A percentile compares a stretch with the other conserved stretches of the same genome.
These are phyloP conservation scores for Saccharomycopsis guyanensis DNA, from an alignment of 805 yeast species.

Conservation along the genomic window DNA sequence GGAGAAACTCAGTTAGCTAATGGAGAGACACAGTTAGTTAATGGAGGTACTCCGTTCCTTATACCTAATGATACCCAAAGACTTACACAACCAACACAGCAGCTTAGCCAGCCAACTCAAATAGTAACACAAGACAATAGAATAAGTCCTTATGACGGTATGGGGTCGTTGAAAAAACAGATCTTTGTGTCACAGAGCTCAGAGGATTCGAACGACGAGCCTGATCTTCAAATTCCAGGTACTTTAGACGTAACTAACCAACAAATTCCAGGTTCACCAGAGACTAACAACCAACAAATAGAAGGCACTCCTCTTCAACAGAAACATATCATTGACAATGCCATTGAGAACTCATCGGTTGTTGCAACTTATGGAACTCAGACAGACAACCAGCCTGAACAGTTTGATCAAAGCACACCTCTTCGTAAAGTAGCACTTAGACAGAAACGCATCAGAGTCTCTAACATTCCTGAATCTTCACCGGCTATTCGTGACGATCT, in stretches of 20 bases:
- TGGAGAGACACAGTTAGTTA: no score
- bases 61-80: no score
- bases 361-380: slow-evolving; percentile 10
- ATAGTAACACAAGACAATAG: no score
- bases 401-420: neutral
- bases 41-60: no score
- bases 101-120: no score
- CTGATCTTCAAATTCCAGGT: slow-evolving; percentile 17
- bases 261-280: neutral
- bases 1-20: no score
- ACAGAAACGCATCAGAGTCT: neutral
- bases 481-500: slow-evolving; percentile 23
- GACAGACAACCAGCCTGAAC: neutral
- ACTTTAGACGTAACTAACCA: slow-evolving; percentile 9
- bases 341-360: slow-evolving; percentile 10
- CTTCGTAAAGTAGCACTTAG: neutral
- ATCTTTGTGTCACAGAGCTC: slow-evolving; percentile 7
- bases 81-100: no score
- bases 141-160: neutral
- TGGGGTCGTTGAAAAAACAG: neutral
- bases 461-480: slow-evolving; percentile 23
- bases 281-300: slow-evolving; percentile 1
- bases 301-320: no score
- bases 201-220: slow-evolving; percentile 7
- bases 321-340: slow-evolving; percentile 3